Evolutionary conservation across 805 yeast species (phyloP).

Genomic region (Saturnispora besseyi): DNA sequence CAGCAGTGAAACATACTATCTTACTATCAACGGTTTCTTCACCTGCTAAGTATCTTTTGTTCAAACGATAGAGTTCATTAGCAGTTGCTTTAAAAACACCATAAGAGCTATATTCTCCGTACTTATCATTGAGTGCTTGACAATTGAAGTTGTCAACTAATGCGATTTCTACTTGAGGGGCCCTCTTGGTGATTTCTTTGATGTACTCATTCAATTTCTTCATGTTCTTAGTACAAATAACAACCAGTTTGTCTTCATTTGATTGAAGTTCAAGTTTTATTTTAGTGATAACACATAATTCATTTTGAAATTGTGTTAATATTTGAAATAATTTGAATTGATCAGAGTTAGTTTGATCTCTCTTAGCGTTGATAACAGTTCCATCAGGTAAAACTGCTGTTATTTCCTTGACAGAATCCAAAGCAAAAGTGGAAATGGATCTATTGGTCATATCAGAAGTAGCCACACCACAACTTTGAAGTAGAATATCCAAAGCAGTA

Average conservation of each 20-base stretch:
- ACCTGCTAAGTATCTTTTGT: conserved; percentile 4
- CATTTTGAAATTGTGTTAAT: conserved; percentile 10
- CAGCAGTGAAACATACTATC: neutral
- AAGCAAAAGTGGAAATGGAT: conserved; percentile 12
- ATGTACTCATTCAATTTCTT: conserved; percentile 10
- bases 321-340: conserved; percentile 10
- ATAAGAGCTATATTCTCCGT: conserved; percentile 12
- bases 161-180: conserved; percentile 10
- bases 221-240: conserved; percentile 16
- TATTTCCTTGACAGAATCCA: conserved; percentile 9
- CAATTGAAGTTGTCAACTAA: conserved; percentile 11
- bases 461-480: conserved; percentile 15
- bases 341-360: conserved; percentile 2
- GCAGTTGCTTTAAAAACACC: conserved; percentile 9
- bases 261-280: neutral
- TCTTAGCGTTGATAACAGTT: conserved; percentile 8
- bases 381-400: conserved; percentile 26
- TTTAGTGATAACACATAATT: conserved; percentile 18
- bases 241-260: conserved; percentile 9
- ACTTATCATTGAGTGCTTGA: neutral
- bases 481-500: conserved; percentile 15
- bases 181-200: conserved; percentile 15
- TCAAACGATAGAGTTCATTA: conserved; percentile 1
- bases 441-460: conserved; percentile 1
- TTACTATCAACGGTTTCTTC: neutral